A percentile compares a stretch with the other conserved stretches of the same genome.
These are phyloP conservation scores for Soucietia sequanensis DNA, from an alignment of 805 yeast species.

Conservation along the genomic window DNA sequence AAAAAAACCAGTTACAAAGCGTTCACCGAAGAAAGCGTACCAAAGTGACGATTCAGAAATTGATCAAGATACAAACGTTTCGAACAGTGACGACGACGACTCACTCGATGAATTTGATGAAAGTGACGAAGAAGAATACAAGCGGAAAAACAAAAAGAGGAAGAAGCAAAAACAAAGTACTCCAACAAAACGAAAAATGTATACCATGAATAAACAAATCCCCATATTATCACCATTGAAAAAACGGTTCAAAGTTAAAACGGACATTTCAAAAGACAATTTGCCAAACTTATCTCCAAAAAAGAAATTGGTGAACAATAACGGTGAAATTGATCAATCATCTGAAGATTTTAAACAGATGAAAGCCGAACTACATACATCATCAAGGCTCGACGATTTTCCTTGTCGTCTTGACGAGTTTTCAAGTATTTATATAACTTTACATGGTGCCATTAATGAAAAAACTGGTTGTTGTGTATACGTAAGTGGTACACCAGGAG, in stretches of 20 bases:
- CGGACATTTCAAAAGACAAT: constrained; percentile 13
- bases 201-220: constrained; percentile 3
- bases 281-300: constrained; percentile 19
- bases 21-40: constrained; percentile 8
- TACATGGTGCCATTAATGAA: constrained; percentile 70
- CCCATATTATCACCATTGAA: constrained; percentile 19
- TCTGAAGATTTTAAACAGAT: constrained; percentile 36
- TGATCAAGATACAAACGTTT: constrained; percentile 6
- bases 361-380: constrained; percentile 42
- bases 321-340: constrained; percentile 16
- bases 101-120: constrained; percentile 9
- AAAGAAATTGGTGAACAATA: constrained; percentile 3
- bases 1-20: constrained; percentile 7
- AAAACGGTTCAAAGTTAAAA: constrained; percentile 24
- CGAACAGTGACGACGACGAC: constrained; percentile 9
- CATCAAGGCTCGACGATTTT: constrained; percentile 48
- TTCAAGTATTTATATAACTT: constrained; percentile 59
- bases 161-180: neutral
- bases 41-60: constrained; percentile 9
- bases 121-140: constrained; percentile 7
- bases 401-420: constrained; percentile 90
- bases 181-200: constrained; percentile 6
- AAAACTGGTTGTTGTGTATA: constrained; percentile 82
- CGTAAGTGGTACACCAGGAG: constrained; percentile 97
- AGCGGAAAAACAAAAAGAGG: constrained; percentile 6